Conservation (phyloP, 768 basidiomycete species). For the Auricularia sp. region DNA sequence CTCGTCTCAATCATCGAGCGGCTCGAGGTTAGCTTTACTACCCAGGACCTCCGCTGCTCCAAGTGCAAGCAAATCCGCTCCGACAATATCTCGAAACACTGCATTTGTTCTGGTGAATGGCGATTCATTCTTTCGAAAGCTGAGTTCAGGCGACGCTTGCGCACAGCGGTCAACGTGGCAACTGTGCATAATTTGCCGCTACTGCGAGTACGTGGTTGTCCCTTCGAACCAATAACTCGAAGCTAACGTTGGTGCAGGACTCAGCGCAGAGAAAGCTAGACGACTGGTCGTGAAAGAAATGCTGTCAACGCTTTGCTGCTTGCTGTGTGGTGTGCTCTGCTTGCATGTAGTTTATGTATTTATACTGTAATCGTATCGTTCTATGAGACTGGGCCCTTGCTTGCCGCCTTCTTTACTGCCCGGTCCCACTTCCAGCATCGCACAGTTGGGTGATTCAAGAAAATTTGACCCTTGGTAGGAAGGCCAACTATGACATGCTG, state of each 20-base stretch:
- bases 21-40: slow-evolving; percentile 64
- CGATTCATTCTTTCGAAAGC: slow-evolving; percentile 59
- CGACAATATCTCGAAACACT: slow-evolving; percentile 77
- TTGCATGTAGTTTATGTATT: neutral
- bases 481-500: too few relatives aligned
- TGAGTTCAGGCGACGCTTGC: slow-evolving; percentile 60
- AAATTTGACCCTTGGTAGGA: too few relatives aligned
- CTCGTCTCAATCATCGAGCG: slow-evolving; percentile 66
- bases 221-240: neutral
- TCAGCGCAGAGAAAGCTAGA: neutral
- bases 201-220: slow-evolving; percentile 43
- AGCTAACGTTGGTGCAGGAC: neutral
- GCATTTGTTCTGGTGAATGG: slow-evolving; percentile 82
- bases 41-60: slow-evolving; percentile 81
- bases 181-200: slow-evolving; percentile 58
- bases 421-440: too few relatives aligned
- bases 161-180: slow-evolving; percentile 77
- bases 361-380: neutral
- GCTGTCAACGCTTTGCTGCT: neutral
- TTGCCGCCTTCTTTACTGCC: too few relatives aligned
- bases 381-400: too few relatives aligned
- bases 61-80: slow-evolving; percentile 88
- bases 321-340: neutral
- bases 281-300: neutral
- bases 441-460: too few relatives aligned